A percentile compares a stretch with the other conserved stretches of the same genome.
phyloP scores from a whole-genome alignment of 2,329 filamentous ascomycete genomes.

The Fusarium acutatum region DNA sequence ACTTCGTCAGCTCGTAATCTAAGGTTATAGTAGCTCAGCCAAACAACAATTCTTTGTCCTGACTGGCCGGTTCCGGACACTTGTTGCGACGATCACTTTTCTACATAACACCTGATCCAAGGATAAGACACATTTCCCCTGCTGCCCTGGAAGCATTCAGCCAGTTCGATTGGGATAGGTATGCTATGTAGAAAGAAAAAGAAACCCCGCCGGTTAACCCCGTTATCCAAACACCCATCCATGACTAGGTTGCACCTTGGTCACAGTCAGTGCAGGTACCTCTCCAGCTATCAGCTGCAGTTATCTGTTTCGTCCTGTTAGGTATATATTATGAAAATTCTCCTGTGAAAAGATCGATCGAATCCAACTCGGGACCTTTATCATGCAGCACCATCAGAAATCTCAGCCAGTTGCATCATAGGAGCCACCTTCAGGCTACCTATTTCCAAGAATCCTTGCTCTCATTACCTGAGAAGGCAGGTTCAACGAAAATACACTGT shows the following conservation, averaged over 20 bases:
- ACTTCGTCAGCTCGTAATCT: slow-evolving; percentile 18
- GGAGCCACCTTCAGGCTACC: not conserved
- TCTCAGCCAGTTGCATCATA: not conserved
- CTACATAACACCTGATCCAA: slow-evolving; percentile 17
- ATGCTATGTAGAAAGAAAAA: not conserved
- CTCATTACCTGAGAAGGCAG: slow-evolving; percentile 9
- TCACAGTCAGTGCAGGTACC: not conserved
- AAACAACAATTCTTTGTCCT: slow-evolving; percentile 12
- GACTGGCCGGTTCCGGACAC: slow-evolving; percentile 30
- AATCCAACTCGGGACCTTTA: not conserved
- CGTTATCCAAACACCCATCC: slow-evolving; percentile 4
- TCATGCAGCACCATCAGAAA: not conserved
- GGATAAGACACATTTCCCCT: slow-evolving; percentile 2
- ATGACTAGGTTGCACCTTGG: not conserved
- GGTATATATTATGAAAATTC: not conserved
- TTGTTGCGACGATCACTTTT: slow-evolving; percentile 13
- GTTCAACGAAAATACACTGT: not conserved
- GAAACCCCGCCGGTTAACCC: slow-evolving; percentile 24
- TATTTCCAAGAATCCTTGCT: not conserved
- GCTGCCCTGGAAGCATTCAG: slow-evolving; percentile 8
- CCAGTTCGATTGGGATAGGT: slow-evolving; percentile 18
- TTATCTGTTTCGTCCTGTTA: not conserved
- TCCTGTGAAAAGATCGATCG: slow-evolving; percentile 1
- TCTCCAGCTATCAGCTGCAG: not conserved
- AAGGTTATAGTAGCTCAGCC: slow-evolving; percentile 3